Evolutionary conservation across 2,329 filamentous ascomycete species (phyloP).

Genomic region (Colletotrichum kahawae): DNA sequence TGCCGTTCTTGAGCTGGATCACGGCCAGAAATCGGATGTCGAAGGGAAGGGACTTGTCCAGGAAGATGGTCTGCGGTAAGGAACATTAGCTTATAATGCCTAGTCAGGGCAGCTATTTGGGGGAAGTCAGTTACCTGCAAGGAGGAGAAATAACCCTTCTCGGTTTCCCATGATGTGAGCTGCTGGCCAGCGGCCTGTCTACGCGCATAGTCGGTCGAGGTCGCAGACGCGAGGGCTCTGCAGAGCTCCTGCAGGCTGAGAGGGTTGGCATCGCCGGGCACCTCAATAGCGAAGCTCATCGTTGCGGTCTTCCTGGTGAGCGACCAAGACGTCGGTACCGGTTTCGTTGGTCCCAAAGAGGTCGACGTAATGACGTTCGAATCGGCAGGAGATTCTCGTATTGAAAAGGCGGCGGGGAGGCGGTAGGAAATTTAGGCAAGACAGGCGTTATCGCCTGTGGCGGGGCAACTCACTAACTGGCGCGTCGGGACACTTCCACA

Average conservation of each 20-base stretch:
- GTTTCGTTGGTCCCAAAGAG: neutral
- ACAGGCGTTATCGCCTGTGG: slow-evolving; percentile 9
- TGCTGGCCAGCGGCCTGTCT: slow-evolving; percentile 74
- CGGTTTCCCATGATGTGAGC: slow-evolving; percentile 73
- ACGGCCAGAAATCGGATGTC: slow-evolving; percentile 88
- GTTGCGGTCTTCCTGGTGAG: slow-evolving; percentile 21
- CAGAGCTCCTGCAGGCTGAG: slow-evolving; percentile 68
- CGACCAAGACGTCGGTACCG: slow-evolving; percentile 11
- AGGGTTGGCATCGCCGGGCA: slow-evolving; percentile 80
- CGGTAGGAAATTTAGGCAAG: slow-evolving; percentile 13
- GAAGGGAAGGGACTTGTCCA: slow-evolving; percentile 77
- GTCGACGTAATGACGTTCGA: neutral
- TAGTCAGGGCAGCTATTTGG: neutral
- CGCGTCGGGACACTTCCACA: neutral
- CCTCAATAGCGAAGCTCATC: slow-evolving; percentile 79
- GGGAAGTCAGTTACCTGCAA: slow-evolving; percentile 64
- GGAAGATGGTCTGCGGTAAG: slow-evolving; percentile 70
- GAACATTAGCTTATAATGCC: neutral
- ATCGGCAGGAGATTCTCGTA: neutral
- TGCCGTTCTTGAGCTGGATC: slow-evolving; percentile 95
- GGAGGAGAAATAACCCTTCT: slow-evolving; percentile 68
- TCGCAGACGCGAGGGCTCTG: slow-evolving; percentile 67
- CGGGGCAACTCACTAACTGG: slow-evolving; percentile 7
- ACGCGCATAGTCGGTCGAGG: slow-evolving; percentile 65
- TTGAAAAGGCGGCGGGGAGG: slow-evolving; percentile 3